Evolutionary conservation across 352 stramenopile species (phyloP), one percentile per base, ranked within the genome.

Genomic region (Pythium dissotocum): DNA sequence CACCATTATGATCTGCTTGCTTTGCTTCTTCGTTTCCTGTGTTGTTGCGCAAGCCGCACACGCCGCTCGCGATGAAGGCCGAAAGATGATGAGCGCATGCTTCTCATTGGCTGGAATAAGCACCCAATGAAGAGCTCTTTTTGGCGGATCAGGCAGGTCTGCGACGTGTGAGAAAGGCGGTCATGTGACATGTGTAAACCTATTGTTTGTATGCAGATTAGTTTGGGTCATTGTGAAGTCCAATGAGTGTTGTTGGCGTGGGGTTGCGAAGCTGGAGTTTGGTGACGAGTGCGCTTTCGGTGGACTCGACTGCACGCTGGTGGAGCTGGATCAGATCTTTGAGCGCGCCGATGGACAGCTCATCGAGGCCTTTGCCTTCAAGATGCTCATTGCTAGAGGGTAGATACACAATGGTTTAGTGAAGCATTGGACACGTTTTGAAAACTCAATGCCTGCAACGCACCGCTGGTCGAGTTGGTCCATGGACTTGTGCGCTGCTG

Each of bases 311-410:
- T 13, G 81, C 77, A 14, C 71, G 72, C 80, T 89, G 58, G 14
- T n/a, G 80, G 28, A 76, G 70, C 38, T 89, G 77, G 57, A 91
- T 84, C 9, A 90, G 72, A 18, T 78, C 72, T 54, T 87, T 89
- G 8, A 91, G 69, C 0, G 73, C 63, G 0, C 82, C 74, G 30
- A 70, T 69, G 6, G 70, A 61, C 9, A 79, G 63, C 2, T 28
- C 33, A 49, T 87, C 79, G 28, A 92, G 69, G 3, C 62, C 48
- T 2, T 70, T 68, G 54, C 78, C 80, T 8, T 82, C 54, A 1
- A 91, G 53, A 33, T 88, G 77, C 3, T 81, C 65, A 12, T 83
- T 63, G 13, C 83, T 91, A 26, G 16, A 2, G 4, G 28, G 3
- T 2, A 48, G n/a, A 30, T 36, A 56, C 49, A 51, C 42, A 46